These are phyloP conservation scores for Acanthamoeba triangularis DNA, from an alignment of 208 protist species.

Conservation along the genomic window DNA sequence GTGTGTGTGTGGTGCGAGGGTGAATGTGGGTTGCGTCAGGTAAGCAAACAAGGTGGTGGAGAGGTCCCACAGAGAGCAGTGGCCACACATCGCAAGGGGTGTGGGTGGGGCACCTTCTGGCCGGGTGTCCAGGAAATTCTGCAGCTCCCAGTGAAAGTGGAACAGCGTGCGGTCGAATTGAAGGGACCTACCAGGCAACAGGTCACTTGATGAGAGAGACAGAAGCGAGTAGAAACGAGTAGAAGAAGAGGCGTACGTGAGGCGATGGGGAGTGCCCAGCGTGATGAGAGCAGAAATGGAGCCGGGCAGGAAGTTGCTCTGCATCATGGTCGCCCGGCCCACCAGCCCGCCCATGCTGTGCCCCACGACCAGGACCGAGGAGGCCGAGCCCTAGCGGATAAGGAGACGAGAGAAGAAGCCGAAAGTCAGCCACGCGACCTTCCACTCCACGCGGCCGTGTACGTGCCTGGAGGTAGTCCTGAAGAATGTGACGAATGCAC, in stretches of 20 bases:
- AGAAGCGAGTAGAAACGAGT: not conserved
- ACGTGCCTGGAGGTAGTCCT: not conserved
- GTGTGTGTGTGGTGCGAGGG: no score
- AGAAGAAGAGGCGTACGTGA: not conserved
- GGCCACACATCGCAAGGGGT: not conserved
- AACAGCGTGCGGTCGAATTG: not conserved
- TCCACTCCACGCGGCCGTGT: not conserved
- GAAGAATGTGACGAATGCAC: constrained; percentile 23
- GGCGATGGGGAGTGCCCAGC: constrained; percentile 5
- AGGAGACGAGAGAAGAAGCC: not conserved
- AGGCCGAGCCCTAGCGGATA: not conserved
- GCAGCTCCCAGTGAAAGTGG: constrained; percentile 11
- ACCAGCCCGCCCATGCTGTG: constrained; percentile 53
- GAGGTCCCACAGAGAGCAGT: not conserved
- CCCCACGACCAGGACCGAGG: not conserved
- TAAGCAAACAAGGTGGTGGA: no score
- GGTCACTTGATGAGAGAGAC: no score
- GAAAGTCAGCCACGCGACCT: not conserved
- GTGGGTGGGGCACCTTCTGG: not conserved
- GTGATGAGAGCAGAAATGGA: constrained; percentile 28
- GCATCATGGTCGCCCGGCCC: not conserved
- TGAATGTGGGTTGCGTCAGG: no score
- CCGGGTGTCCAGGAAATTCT: not conserved
- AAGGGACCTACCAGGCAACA: not conserved
- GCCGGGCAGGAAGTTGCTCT: not conserved